Percentiles rank a stretch among this genome's conserved stretches.
Conservation (phyloP, 2,329 filamentous ascomycete genomes). For the Epichloe amarillans region DNA sequence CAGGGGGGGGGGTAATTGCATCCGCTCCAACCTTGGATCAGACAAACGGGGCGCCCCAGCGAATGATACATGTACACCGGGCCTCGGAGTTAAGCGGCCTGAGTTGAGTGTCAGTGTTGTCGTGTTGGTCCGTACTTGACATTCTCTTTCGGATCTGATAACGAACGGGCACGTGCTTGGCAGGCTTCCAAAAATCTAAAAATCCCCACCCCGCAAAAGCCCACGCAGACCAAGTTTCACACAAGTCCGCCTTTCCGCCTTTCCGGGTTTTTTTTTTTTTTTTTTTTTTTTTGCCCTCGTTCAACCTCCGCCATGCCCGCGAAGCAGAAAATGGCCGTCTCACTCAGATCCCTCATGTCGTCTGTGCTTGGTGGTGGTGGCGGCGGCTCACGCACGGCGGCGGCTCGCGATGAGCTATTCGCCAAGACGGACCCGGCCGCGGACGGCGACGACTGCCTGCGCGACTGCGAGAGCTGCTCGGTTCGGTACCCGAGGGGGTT, state of each 20-base stretch:
- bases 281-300: too few species aligned
- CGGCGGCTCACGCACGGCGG: slow-evolving; percentile 12
- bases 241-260: too few species aligned
- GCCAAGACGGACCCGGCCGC: slow-evolving; percentile 56
- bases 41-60: too few species aligned
- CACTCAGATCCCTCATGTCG: slow-evolving; percentile 20
- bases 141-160: too few species aligned
- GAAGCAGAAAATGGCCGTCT: slow-evolving; percentile 29
- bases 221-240: too few species aligned
- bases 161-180: too few species aligned
- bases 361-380: slow-evolving; percentile 14
- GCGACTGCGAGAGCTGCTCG: slow-evolving; percentile 73
- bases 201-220: too few species aligned
- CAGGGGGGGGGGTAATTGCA: too few species aligned
- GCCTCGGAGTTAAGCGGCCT: not conserved
- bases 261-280: too few species aligned
- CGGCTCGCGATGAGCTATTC: slow-evolving; percentile 45
- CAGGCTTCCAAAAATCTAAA: too few species aligned
- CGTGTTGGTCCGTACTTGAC: too few species aligned
- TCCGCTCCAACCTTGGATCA: too few species aligned
- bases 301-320: slow-evolving; percentile 9
- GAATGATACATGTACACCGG: not conserved
- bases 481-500: slow-evolving; percentile 59
- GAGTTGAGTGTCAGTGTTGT: not conserved
- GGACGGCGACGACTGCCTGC: slow-evolving; percentile 80